Percentiles rank a stretch among this genome's conserved stretches.
Conservation (phyloP, 2,329 filamentous ascomycete genomes). For the Verticillium isaacii region DNA sequence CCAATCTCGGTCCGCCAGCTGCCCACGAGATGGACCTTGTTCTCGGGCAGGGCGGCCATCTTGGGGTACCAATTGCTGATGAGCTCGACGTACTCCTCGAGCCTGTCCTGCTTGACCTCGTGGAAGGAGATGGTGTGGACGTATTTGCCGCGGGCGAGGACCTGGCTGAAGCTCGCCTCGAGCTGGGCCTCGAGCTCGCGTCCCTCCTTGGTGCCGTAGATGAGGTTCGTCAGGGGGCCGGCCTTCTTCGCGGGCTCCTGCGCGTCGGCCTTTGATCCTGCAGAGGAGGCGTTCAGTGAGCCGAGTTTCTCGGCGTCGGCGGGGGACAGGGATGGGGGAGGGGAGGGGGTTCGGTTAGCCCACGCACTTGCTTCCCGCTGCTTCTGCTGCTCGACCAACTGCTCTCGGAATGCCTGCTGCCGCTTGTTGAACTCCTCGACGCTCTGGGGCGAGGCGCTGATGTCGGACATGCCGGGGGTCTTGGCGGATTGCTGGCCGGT, state of each 20-base stretch:
- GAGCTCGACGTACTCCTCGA: constrained; percentile 88
- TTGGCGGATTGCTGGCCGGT: constrained; percentile 39
- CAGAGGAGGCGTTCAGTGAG: constrained; percentile 53
- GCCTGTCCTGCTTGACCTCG: constrained; percentile 89
- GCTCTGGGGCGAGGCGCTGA: constrained; percentile 60
- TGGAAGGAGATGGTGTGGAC: constrained; percentile 98
- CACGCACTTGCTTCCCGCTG: constrained; percentile 81
- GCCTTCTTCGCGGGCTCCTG: constrained; percentile 60
- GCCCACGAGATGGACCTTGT: constrained; percentile 92
- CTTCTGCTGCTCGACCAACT: constrained; percentile 70
- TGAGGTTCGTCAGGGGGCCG: constrained; percentile 75
- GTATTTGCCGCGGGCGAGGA: constrained; percentile 93
- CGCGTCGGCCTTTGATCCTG: constrained; percentile 53
- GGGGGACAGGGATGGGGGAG: constrained; percentile 34
- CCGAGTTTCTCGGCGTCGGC: constrained; percentile 42
- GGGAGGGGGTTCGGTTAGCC: constrained; percentile 28
- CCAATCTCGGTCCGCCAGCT: constrained; percentile 98
- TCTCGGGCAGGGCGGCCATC: constrained; percentile 78
- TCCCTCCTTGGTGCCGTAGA: constrained; percentile 96
- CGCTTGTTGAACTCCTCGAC: constrained; percentile 74
- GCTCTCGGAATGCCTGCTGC: constrained; percentile 83
- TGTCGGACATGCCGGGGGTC: constrained; percentile 79
- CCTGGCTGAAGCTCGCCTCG: constrained; percentile 91
- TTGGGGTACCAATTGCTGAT: constrained; percentile 89
- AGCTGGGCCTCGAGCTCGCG: constrained; percentile 93